Evolutionary conservation across 257 asterid genomes (phyloP).

Genomic region (Linderniella brevidens): DNA sequence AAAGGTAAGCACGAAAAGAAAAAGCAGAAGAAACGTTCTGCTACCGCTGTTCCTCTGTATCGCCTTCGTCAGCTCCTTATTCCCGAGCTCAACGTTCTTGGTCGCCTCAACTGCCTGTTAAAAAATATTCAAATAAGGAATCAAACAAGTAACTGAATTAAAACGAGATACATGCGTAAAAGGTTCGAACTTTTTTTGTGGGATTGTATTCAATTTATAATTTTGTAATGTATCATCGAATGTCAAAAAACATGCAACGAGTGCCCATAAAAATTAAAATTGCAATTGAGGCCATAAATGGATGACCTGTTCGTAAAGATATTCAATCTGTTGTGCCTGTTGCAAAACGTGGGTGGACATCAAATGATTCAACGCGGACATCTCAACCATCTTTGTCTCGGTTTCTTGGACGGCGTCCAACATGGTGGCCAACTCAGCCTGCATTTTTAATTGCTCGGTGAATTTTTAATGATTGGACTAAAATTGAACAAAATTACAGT

Average conservation of each 20-base stretch:
- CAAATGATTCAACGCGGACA: conserved; percentile 90
- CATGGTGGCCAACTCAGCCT: conserved; percentile 74
- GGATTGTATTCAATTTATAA: too few relatives aligned
- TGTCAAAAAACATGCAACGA: too few relatives aligned
- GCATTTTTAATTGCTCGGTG: too few relatives aligned
- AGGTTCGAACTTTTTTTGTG: too few relatives aligned
- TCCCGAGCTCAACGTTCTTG: conserved; percentile 71
- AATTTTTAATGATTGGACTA: too few relatives aligned
- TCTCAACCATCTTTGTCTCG: conserved; percentile 84
- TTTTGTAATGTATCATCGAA: too few relatives aligned
- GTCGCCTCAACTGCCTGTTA: conserved; percentile 83
- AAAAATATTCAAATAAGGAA: too few relatives aligned
- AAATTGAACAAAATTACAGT: too few relatives aligned
- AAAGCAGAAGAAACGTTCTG: conserved; percentile 81
- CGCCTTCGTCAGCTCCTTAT: conserved; percentile 73
- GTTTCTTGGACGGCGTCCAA: conserved; percentile 83
- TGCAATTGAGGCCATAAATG: too few relatives aligned
- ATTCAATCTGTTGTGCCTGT: conserved; percentile 86
- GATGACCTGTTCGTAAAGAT: conserved; percentile 68
- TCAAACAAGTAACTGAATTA: too few relatives aligned
- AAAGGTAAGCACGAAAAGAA: conserved; percentile 62
- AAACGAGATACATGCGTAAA: too few relatives aligned
- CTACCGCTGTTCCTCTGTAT: conserved; percentile 74
- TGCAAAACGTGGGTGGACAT: conserved; percentile 93
- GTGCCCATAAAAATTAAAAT: too few relatives aligned